Percentiles rank a stretch among this genome's conserved stretches.
Evolutionary conservation across 352 stramenopile genomes (phyloP).

Genomic region (Phytophthora syringae): DNA sequence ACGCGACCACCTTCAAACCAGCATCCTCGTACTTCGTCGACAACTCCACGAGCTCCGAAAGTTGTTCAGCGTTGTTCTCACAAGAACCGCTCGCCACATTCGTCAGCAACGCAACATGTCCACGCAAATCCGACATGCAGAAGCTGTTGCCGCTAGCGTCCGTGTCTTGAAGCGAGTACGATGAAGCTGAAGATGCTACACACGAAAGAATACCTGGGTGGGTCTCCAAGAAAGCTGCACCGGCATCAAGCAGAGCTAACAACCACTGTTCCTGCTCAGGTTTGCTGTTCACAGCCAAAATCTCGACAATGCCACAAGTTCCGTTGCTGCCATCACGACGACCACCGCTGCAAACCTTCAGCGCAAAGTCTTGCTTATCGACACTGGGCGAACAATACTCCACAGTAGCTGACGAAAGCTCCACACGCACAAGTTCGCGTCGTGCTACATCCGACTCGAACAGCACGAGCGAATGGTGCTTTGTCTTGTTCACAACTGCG

Average conservation of each 20-base stretch:
- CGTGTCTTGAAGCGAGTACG: slow-evolving; percentile 79
- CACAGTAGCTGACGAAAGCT: slow-evolving; percentile 37
- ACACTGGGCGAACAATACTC: slow-evolving; percentile 29
- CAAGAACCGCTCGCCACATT: slow-evolving; percentile 62
- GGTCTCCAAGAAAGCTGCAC: slow-evolving; percentile 53
- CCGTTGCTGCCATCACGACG: slow-evolving; percentile 1
- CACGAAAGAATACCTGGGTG: slow-evolving; percentile 38
- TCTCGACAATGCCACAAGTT: slow-evolving; percentile 33
- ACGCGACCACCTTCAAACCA: slow-evolving; percentile 74
- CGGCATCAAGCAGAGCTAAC: slow-evolving; percentile 50
- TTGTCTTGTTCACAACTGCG: slow-evolving; percentile 40
- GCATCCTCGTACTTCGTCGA: slow-evolving; percentile 57
- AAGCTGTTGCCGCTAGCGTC: slow-evolving; percentile 67
- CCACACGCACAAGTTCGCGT: slow-evolving; percentile 23
- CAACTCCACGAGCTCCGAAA: slow-evolving; percentile 77
- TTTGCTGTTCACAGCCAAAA: slow-evolving; percentile 40
- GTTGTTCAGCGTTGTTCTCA: slow-evolving; percentile 54
- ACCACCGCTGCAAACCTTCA: slow-evolving; percentile 36
- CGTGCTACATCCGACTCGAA: slow-evolving; percentile 43
- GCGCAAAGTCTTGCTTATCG: slow-evolving; percentile 6
- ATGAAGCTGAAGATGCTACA: slow-evolving; percentile 44
- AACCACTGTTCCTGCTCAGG: slow-evolving; percentile 56
- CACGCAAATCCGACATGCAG: slow-evolving; percentile 64
- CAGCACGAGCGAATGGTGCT: slow-evolving; percentile 36
- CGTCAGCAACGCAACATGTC: slow-evolving; percentile 67